These are phyloP conservation scores for Hymenoscyphus albidus DNA, from an alignment of 2,329 filamentous ascomycete species.

Conservation along the genomic window DNA sequence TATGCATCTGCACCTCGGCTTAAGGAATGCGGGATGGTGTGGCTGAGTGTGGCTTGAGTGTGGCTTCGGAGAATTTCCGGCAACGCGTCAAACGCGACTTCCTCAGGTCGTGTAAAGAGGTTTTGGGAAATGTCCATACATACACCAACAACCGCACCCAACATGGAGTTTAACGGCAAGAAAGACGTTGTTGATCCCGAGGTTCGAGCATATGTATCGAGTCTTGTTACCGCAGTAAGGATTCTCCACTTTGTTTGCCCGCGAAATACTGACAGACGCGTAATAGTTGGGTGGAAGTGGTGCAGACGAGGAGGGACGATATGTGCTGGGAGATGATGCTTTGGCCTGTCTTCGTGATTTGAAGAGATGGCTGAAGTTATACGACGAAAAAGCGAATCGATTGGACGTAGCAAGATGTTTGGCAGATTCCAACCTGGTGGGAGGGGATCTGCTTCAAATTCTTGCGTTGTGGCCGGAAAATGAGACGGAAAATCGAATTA, in stretches of 20 bases:
- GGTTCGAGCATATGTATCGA: conserved; percentile 89
- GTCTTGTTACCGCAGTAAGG: conserved; percentile 76
- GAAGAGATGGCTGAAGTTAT: conserved; percentile 90
- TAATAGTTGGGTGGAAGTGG: conserved; percentile 78
- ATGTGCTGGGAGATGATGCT: conserved; percentile 89
- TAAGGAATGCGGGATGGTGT: conserved; percentile 6
- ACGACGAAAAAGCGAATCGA: conserved; percentile 88
- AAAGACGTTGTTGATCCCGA: conserved; percentile 77
- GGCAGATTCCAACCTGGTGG: conserved; percentile 86
- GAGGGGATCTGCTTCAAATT: conserved; percentile 86
- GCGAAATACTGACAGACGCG: conserved; percentile 25
- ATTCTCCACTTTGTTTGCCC: conserved; percentile 13
- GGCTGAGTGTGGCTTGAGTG: conserved; percentile 9
- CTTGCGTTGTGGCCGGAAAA: conserved; percentile 76
- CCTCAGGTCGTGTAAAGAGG: conserved; percentile 22
- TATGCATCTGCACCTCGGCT: conserved; percentile 18
- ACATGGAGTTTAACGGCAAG: conserved; percentile 54
- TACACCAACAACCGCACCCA: conserved; percentile 15
- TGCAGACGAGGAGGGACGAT: conserved; percentile 73
- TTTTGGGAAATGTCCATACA: conserved; percentile 10
- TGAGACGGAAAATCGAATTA: conserved; percentile 67
- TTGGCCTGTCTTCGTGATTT: conserved; percentile 88
- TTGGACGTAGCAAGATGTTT: conserved; percentile 93
- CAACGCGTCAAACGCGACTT: conserved; percentile 7
- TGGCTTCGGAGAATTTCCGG: conserved; percentile 16